Evolutionary conservation across 2,329 filamentous ascomycete genomes (phyloP), one percentile per base, ranked within the genome.

Genomic region (Daldinia sp.): DNA sequence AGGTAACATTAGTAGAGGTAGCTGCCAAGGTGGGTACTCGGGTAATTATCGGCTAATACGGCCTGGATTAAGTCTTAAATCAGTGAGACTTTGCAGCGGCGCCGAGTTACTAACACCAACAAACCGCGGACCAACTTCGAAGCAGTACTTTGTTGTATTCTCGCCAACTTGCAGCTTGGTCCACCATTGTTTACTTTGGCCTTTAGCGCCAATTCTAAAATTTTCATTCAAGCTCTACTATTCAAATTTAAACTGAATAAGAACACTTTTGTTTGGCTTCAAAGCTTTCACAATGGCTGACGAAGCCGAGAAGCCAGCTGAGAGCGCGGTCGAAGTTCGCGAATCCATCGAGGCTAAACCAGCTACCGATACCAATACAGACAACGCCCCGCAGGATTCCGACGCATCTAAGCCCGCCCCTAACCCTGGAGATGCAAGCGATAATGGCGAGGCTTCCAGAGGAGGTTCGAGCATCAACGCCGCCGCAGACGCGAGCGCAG

Each of bases 271-370:
- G 1, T 54, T 13, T 35, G 18, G 23, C 48, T 64, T 55, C 12
- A 3, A 33, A 50, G 18, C 60, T 35, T 59, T n/a, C 26, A 23
- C 57, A 58, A 77, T 76, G 74, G 74, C 73, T 37, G 73, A 75
- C 55, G 66, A 74, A 59, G 73, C 72, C 72, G 75, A 77, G 70
- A 80, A 77, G 73, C 77, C 79, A 69, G 75, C 74, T 69, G 80
- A 67, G 15, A 73, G 80, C 78, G 82, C 83, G 77, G 81, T 79
- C 68, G 81, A 84, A 69, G 82, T 85, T 76, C 84, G 81, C 77
- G 83, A 86, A 70, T 84, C 84, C 33, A 85, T 86, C 70, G 84
- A 86, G 74, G 84, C 83, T 15, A 84, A 81, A 72, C 71, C 68
- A 2, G 63, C 67, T 9, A 23, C 61, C n/a, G 61, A 64, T 33